A percentile compares a stretch with the other conserved stretches of the same genome.
Evolutionary conservation across 352 stramenopile genomes (phyloP).

Genomic region (Plasmopara muralis): DNA sequence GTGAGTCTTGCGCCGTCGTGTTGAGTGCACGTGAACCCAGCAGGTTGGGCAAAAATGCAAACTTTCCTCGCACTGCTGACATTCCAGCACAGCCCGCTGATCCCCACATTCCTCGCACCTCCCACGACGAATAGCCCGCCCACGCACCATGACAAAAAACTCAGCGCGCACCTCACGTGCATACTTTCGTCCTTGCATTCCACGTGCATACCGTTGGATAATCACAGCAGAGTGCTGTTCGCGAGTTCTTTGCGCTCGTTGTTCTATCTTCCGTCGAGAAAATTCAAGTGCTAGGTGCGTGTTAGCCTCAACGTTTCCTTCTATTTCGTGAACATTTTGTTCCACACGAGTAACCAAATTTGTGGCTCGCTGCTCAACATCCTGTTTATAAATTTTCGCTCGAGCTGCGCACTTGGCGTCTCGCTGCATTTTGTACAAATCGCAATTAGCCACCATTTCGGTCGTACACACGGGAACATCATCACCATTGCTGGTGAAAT

Average conservation of each 20-base stretch:
- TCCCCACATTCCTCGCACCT: constrained; percentile 70
- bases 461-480: constrained; percentile 31
- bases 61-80: constrained; percentile 56
- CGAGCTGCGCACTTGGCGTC: constrained; percentile 9
- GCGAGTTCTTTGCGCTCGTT: constrained; percentile 25
- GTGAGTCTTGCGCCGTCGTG: constrained; percentile 44
- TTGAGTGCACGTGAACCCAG: constrained; percentile 71
- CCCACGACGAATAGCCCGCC: constrained; percentile 55
- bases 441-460: constrained; percentile 41
- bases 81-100: constrained; percentile 58
- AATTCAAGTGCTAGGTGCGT: constrained; percentile 42
- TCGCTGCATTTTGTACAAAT: constrained; percentile 36
- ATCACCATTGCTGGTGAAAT: constrained; percentile 17
- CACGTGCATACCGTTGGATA: constrained; percentile 52
- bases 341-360: constrained; percentile 20
- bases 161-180: constrained; percentile 44
- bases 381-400: constrained; percentile 13
- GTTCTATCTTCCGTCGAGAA: constrained; percentile 18
- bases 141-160: constrained; percentile 67
- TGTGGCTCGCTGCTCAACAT: constrained; percentile 19
- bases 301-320: constrained; percentile 50
- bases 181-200: constrained; percentile 28
- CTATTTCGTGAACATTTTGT: constrained; percentile 43
- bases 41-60: constrained; percentile 64
- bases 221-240: constrained; percentile 33